Evolutionary conservation across 2,329 filamentous ascomycete genomes (phyloP).

Genomic region (Nemania bipapillata): DNA sequence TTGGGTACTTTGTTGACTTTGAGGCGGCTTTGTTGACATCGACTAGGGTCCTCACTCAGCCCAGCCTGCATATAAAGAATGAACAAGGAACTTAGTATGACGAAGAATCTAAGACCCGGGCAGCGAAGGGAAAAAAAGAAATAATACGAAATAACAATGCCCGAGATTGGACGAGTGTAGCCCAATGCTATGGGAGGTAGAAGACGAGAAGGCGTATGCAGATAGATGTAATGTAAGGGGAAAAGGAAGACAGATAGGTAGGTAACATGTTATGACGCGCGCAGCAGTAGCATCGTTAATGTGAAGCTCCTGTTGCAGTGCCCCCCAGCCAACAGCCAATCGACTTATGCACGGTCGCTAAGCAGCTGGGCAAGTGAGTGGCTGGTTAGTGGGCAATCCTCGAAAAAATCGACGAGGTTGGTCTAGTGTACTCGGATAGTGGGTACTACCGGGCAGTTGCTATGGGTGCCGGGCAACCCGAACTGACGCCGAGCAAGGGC

Average conservation of each 20-base stretch:
- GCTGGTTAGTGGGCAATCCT: constrained; percentile 27
- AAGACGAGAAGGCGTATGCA: background rate
- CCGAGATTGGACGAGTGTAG: constrained; percentile 8
- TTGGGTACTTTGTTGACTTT: constrained; percentile 8
- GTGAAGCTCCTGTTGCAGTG: constrained; percentile 32
- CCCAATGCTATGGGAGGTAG: constrained; percentile 14
- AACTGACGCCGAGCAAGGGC: constrained; percentile 37
- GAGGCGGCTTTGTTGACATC: constrained; percentile 20
- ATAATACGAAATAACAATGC: constrained; percentile 5
- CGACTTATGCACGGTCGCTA: constrained; percentile 10
- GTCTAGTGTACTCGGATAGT: constrained; percentile 29
- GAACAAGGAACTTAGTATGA: background rate
- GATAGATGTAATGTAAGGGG: background rate
- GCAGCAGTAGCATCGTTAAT: constrained; percentile 11
- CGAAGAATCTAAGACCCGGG: constrained; percentile 16
- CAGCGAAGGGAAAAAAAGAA: constrained; percentile 15
- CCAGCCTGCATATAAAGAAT: constrained; percentile 8
- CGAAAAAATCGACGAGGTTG: constrained; percentile 38
- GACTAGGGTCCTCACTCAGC: background rate
- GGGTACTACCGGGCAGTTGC: constrained; percentile 7
- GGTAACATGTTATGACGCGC: constrained; percentile 32
- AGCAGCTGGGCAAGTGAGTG: constrained; percentile 33
- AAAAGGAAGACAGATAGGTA: background rate
- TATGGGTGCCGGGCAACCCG: constrained; percentile 25
- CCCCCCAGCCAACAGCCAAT: constrained; percentile 37